Base-by-base conservation (phyloP, 192 early-diverging fungal genomes). In the Podila horticola region DNA sequence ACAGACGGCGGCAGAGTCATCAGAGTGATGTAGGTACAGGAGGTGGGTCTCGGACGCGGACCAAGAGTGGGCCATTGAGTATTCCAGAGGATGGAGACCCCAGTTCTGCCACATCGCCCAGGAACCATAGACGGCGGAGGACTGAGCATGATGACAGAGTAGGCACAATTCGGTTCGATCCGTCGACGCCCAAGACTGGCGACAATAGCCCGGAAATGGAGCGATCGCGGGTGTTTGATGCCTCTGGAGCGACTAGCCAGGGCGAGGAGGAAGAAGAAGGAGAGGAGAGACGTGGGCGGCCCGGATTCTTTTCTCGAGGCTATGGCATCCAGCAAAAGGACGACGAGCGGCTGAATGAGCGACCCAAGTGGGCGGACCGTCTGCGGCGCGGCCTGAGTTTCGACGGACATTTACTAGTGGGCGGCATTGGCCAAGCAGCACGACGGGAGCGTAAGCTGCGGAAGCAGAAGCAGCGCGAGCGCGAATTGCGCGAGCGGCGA, bases 291-390 rank as follows among this genome's bases (percentile, higher is more conserved):
- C 68, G 59, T 20, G 68, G 75, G 19, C 55, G 69, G 5, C 75
- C 69, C 7, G 65, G 65, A 19, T 62, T 72, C 67, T 79, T 79
- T 64, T 2, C 69, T 13, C 68, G 59, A 17, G 69, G 75, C 9
- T 67, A 79, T 50, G 67, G 68, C 22, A 31, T 63, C n/a, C 48
- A 30, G 11, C 48, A 51, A 22, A 58, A 60, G 12, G 62, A 22
- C 38, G 45, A 48, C 29, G 66, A 30, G 20, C 49, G 61, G 29
- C 5, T 71, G 58, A 66, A 58, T 30, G 75, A 71, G 52, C 38
- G 75, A 13, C 77, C 77, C 2, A 72, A 59, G 26, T 81, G 77
- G 77, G 66, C 77, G 13, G 77, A 81, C 30, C 70, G 77, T 17
- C 48, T 81, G 8, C 50, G 71, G 4, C 58, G 77, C 11, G 77